Conservation (phyloP, 768 basidiomycete genomes). For the Podaxis sp. region DNA sequence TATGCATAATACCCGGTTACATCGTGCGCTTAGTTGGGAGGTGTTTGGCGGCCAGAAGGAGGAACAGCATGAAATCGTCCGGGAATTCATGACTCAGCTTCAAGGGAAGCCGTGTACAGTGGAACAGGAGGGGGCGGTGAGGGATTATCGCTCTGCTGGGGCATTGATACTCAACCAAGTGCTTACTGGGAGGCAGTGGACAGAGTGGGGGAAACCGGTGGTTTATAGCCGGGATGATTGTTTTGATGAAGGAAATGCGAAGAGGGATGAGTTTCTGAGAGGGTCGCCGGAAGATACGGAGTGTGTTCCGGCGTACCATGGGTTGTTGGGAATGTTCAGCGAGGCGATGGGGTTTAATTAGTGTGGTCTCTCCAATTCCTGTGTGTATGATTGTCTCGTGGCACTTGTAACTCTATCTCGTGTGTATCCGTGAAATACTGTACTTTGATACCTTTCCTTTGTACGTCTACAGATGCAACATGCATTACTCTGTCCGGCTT, state of each 20-base stretch:
- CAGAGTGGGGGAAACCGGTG: neutral
- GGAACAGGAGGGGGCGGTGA: neutral
- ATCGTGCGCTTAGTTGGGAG: neutral
- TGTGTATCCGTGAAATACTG: no score
- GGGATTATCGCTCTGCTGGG: neutral
- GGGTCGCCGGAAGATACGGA: neutral
- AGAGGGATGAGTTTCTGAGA: neutral
- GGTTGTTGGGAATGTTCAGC: neutral
- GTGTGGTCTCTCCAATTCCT: no score
- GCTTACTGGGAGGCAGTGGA: neutral
- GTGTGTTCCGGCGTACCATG: neutral
- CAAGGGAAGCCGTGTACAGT: neutral
- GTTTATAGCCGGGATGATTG: neutral
- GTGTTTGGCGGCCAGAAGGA: neutral
- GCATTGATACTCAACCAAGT: conserved; percentile 3
- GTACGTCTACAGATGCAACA: no score
- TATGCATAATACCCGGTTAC: neutral
- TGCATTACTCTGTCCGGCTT: no score
- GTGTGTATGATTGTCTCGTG: no score
- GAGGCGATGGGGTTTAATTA: neutral
- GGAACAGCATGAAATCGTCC: neutral
- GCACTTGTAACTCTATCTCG: no score
- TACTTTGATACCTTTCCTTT: no score
- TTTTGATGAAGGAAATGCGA: conserved; percentile 6
- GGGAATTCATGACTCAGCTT: neutral